A percentile compares a stretch with the other conserved stretches of the same genome.
These are phyloP conservation scores for Austroboletus festivus DNA, from an alignment of 768 basidiomycete genomes.

Conservation along the genomic window DNA sequence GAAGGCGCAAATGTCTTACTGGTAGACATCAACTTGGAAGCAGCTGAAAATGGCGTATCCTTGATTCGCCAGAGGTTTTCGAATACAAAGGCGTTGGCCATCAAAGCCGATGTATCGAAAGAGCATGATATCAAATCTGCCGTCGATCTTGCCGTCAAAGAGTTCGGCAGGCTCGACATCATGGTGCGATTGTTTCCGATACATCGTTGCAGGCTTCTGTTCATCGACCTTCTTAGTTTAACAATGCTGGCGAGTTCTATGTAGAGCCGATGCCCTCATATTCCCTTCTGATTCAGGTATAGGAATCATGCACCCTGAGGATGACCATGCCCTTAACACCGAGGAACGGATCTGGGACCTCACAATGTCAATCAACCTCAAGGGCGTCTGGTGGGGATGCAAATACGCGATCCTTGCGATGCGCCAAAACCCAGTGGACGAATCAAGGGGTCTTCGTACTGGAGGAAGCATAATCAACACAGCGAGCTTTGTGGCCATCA, in stretches of 20 bases:
- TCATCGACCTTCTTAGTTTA: constrained; percentile 57
- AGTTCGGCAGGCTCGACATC: constrained; percentile 92
- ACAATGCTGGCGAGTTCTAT: constrained; percentile 70
- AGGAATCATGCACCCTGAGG: constrained; percentile 98
- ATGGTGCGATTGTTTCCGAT: constrained; percentile 55
- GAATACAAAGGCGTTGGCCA: constrained; percentile 62
- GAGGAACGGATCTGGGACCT: constrained; percentile 96
- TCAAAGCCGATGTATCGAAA: constrained; percentile 84
- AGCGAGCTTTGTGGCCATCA: constrained; percentile 91
- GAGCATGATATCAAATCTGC: constrained; percentile 82
- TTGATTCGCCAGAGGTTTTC: constrained; percentile 66
- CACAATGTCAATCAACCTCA: constrained; percentile 92
- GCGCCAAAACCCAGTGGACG: constrained; percentile 86
- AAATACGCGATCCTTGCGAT: constrained; percentile 97
- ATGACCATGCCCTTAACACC: constrained; percentile 94
- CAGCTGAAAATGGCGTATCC: constrained; percentile 63
- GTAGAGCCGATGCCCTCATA: neutral
- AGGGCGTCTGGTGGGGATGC: constrained; percentile 99
- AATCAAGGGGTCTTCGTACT: constrained; percentile 69
- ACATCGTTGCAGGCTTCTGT: neutral
- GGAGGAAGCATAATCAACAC: constrained; percentile 97
- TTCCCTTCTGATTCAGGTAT: constrained; percentile 4
- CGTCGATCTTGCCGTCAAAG: constrained; percentile 73
- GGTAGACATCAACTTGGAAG: constrained; percentile 80
- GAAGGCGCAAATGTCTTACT: constrained; percentile 92